Conservation (phyloP, 495 filamentous ascomycete species). For the Hyphodiscus hymeniophilus region DNA sequence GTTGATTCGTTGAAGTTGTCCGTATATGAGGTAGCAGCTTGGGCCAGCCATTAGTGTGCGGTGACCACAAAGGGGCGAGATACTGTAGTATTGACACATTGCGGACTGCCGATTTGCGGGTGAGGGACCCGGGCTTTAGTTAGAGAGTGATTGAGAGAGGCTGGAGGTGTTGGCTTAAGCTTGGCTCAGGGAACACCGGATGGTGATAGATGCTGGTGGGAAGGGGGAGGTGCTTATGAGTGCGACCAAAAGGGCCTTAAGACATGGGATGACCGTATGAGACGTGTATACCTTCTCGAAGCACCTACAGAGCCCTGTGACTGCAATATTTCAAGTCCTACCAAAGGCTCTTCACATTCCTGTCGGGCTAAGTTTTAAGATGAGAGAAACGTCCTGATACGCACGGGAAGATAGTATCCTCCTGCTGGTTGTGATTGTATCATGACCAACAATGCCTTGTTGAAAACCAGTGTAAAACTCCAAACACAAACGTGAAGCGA, state of each 20-base stretch:
- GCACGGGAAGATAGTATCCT: not conserved
- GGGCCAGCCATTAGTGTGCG: conserved; percentile 18
- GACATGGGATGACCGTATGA: no score
- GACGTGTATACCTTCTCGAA: no score
- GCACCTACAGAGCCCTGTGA: no score
- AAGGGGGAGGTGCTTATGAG: no score
- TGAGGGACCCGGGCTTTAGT: not conserved
- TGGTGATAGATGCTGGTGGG: no score
- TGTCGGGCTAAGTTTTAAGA: not conserved
- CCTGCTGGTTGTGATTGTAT: not conserved
- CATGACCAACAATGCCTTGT: not conserved
- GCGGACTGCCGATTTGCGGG: not conserved
- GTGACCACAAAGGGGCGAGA: conserved; percentile 24
- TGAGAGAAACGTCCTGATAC: not conserved
- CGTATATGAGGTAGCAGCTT: conserved; percentile 18
- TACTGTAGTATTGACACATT: conserved; percentile 26
- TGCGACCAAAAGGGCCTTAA: no score
- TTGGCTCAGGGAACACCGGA: no score
- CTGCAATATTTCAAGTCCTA: no score
- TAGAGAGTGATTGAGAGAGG: not conserved
- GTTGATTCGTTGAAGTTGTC: conserved; percentile 24
- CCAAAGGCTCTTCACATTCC: no score
- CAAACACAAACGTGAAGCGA: not conserved
- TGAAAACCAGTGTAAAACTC: not conserved
- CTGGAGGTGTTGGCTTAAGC: no score